These are phyloP conservation scores for Ophiostoma montium DNA, from an alignment of 2,329 filamentous ascomycete genomes.

Conservation along the genomic window DNA sequence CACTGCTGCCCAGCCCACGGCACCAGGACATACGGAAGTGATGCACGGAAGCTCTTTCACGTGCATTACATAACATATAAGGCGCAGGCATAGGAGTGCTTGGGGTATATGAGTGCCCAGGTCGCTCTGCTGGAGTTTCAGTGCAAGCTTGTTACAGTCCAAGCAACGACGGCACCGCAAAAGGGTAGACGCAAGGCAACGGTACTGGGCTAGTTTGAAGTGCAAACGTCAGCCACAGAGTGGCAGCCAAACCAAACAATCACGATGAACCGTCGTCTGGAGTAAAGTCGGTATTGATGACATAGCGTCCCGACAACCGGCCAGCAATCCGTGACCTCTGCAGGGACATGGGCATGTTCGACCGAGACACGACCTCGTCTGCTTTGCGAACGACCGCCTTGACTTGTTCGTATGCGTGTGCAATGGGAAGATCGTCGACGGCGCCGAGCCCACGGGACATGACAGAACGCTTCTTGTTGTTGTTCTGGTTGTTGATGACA, in stretches of 20 bases:
- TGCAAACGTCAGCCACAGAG: too few species aligned
- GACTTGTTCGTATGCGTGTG: slow-evolving; percentile 14
- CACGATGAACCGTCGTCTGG: neutral
- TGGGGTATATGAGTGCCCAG: too few species aligned
- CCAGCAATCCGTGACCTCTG: neutral
- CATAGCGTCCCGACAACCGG: slow-evolving; percentile 4
- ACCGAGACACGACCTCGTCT: neutral
- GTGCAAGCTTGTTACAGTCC: too few species aligned
- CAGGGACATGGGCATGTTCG: neutral
- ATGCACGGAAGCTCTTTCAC: too few species aligned
- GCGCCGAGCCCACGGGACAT: neutral
- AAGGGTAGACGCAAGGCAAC: too few species aligned
- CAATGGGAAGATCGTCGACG: slow-evolving; percentile 11
- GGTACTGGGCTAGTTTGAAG: too few species aligned
- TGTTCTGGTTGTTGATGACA: slow-evolving; percentile 24
- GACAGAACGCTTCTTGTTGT: slow-evolving; percentile 18
- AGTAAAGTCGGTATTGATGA: slow-evolving; percentile 11
- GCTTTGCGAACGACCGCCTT: slow-evolving; percentile 13
- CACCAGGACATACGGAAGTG: too few species aligned
- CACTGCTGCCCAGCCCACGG: too few species aligned
- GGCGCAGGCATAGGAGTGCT: too few species aligned
- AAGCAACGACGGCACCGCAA: too few species aligned
- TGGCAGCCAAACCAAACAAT: neutral
- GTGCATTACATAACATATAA: too few species aligned
- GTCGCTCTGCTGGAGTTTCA: too few species aligned